These are phyloP conservation scores for Saturnispora serradocipensis DNA, from an alignment of 805 yeast species.

Conservation along the genomic window DNA sequence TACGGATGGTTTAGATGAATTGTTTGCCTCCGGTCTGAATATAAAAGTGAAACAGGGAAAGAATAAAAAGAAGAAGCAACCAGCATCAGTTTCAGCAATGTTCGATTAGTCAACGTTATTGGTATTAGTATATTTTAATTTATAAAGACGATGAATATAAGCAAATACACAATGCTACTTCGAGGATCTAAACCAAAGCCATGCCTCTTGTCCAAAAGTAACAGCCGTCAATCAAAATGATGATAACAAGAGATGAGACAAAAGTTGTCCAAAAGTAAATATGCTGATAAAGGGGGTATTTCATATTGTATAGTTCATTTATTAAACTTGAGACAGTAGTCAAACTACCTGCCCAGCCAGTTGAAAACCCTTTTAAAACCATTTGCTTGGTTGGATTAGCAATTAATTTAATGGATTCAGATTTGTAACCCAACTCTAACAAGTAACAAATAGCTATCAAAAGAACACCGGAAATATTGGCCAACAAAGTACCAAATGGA, in stretches of 20 bases:
- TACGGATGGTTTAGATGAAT: conserved; percentile 8
- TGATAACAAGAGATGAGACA: conserved; percentile 35
- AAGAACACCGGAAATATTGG: conserved; percentile 24
- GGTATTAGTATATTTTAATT: not conserved
- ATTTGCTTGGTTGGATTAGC: conserved; percentile 11
- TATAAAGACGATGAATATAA: not conserved
- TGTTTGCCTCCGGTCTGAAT: conserved; percentile 2
- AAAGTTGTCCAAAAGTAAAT: conserved; percentile 45
- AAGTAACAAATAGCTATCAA: conserved; percentile 17
- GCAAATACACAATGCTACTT: not conserved
- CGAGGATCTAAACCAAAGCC: not conserved
- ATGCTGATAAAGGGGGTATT: conserved; percentile 28
- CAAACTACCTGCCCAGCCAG: conserved; percentile 25
- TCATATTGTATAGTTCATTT: conserved; percentile 41
- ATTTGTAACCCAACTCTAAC: conserved; percentile 14
- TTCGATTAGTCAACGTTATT: not conserved
- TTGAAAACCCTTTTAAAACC: conserved; percentile 19
- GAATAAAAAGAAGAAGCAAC: conserved; percentile 36
- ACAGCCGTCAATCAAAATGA: conserved; percentile 58
- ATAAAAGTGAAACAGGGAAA: conserved; percentile 31
- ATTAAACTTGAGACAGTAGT: conserved; percentile 66
- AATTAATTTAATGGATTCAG: conserved; percentile 8
- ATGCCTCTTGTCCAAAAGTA: conserved; percentile 59
- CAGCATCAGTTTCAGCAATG: not conserved
- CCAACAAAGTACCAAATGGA: conserved; percentile 44